phyloP scores from a whole-genome alignment of 352 stramenopile genomes.

The Blastocystis sp. region DNA sequence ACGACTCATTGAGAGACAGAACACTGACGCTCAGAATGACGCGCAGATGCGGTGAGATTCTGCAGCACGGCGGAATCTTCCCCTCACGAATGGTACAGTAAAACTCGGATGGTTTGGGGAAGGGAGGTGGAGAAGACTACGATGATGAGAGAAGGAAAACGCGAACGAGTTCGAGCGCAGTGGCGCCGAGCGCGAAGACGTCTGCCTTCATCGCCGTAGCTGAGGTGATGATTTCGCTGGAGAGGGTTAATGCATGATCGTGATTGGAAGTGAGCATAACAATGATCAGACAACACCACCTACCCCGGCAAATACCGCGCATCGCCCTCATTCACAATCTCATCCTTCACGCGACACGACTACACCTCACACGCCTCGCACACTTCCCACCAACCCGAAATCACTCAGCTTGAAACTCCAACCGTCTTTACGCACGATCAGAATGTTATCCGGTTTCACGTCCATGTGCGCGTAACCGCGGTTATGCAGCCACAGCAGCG shows the following conservation, averaged over 20 bases:
- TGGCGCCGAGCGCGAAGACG: constrained; percentile 49
- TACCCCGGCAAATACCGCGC: constrained; percentile 36
- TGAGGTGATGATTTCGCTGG: constrained; percentile 32
- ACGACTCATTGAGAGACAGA: neutral
- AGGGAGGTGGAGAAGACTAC: neutral
- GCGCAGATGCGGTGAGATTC: constrained; percentile 41
- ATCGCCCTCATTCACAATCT: constrained; percentile 22
- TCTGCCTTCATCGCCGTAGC: constrained; percentile 47
- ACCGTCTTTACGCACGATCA: constrained; percentile 73
- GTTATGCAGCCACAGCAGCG: constrained; percentile 84
- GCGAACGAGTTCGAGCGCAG: constrained; percentile 32
- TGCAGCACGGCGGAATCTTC: constrained; percentile 45
- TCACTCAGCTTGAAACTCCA: constrained; percentile 56
- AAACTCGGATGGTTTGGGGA: neutral
- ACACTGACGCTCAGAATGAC: constrained; percentile 18
- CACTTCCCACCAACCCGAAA: constrained; percentile 40
- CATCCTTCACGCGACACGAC: constrained; percentile 10
- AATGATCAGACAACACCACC: too few species aligned
- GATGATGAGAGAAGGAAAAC: neutral
- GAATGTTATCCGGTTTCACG: constrained; percentile 84
- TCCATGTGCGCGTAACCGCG: constrained; percentile 81
- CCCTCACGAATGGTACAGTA: constrained; percentile 37
- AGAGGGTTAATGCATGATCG: neutral
- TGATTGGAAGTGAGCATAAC: too few species aligned
- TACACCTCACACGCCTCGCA: neutral